phyloP scores from a whole-genome alignment of 139 green algal species.

The Volvox reticuliferus region DNA sequence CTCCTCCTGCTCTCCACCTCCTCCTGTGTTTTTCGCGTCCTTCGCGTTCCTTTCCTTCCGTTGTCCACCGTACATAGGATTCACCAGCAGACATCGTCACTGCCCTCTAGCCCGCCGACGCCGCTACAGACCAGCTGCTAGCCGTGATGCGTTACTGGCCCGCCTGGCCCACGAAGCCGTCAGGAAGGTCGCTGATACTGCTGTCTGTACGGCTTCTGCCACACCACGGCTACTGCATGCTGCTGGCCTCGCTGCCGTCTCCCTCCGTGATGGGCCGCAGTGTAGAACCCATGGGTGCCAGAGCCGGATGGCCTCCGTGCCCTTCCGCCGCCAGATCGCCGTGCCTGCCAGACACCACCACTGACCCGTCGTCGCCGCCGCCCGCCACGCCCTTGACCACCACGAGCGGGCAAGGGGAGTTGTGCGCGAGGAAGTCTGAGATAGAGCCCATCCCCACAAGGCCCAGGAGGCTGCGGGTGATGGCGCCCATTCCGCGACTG shows the following conservation, averaged over 20 bases:
- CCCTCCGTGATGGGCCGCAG: conserved; percentile 45
- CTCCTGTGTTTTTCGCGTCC: neutral
- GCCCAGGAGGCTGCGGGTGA: conserved; percentile 68
- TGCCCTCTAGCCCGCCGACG: too few relatives aligned
- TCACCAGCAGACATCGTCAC: too few relatives aligned
- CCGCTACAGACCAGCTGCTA: too few relatives aligned
- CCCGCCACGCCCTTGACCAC: conserved; percentile 59
- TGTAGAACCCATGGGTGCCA: conserved; percentile 6
- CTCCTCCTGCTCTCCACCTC: neutral
- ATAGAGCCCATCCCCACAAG: conserved; percentile 76
- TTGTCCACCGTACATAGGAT: too few relatives aligned
- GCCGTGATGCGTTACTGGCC: too few relatives aligned
- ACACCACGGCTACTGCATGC: conserved; percentile 29
- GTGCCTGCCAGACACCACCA: neutral
- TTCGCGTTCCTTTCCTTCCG: neutral
- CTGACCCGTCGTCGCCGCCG: neutral
- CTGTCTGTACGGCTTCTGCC: neutral
- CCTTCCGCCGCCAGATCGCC: neutral
- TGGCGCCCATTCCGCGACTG: conserved; percentile 69
- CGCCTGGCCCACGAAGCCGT: too few relatives aligned
- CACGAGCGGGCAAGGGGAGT: conserved; percentile 62
- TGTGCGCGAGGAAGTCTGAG: conserved; percentile 68
- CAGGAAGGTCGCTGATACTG: too few relatives aligned
- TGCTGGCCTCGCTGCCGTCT: conserved; percentile 46
- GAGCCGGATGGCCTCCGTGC: neutral